Evolutionary conservation across 2,329 filamentous ascomycete species (phyloP).

Genomic region (Elsinoe batatas): DNA sequence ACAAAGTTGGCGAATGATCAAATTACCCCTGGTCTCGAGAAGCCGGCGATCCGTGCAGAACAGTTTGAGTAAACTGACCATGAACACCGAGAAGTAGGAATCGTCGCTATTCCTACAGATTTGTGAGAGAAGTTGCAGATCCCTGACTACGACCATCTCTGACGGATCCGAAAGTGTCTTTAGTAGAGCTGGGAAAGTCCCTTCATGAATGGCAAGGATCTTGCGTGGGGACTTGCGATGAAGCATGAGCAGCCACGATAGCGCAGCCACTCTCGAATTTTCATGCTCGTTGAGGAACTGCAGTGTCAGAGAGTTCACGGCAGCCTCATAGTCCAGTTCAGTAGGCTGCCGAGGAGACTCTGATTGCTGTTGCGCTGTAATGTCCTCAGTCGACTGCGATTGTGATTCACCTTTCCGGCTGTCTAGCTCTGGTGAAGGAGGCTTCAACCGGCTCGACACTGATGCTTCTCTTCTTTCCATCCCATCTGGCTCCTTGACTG

Average conservation of each 20-base stretch:
- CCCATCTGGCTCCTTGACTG: slow-evolving; percentile 26
- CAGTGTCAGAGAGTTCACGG: slow-evolving; percentile 83
- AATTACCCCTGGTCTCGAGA: slow-evolving; percentile 82
- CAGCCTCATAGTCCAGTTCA: slow-evolving; percentile 91
- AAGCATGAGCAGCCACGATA: slow-evolving; percentile 96
- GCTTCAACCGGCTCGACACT: slow-evolving; percentile 18
- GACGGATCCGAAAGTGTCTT: slow-evolving; percentile 94
- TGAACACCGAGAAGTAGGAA: slow-evolving; percentile 94
- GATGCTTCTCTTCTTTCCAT: slow-evolving; percentile 36
- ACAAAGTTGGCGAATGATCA: slow-evolving; percentile 93
- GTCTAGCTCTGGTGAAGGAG: slow-evolving; percentile 10
- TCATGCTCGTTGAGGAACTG: slow-evolving; percentile 96
- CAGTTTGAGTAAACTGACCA: slow-evolving; percentile 89
- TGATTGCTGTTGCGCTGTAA: slow-evolving; percentile 33
- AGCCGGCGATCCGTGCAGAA: slow-evolving; percentile 91
- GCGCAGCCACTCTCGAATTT: slow-evolving; percentile 81
- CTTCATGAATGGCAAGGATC: slow-evolving; percentile 83
- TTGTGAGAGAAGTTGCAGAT: slow-evolving; percentile 85
- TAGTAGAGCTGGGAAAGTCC: slow-evolving; percentile 87
- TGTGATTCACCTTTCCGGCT: slow-evolving; percentile 5
- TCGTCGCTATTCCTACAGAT: slow-evolving; percentile 96
- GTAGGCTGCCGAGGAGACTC: slow-evolving; percentile 41
- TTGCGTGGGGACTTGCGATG: slow-evolving; percentile 91
- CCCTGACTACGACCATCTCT: slow-evolving; percentile 90
- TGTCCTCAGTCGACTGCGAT: not conserved